These are phyloP conservation scores for Nematocida major DNA, from an alignment of 371 early-diverging fungal genomes.

Conservation along the genomic window DNA sequence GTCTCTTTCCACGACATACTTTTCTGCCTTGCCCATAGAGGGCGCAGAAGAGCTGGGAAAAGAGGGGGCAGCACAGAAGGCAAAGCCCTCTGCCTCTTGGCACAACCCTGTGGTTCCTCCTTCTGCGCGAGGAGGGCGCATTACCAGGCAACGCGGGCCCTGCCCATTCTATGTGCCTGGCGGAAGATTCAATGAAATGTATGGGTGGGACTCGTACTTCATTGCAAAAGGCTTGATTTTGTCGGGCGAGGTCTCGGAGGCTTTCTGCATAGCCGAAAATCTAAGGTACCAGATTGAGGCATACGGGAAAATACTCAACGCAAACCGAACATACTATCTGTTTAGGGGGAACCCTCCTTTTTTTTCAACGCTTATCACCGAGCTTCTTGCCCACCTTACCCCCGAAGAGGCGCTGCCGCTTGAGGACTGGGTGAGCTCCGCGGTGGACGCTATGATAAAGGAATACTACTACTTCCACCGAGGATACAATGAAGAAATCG, in stretches of 20 bases:
- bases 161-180: slow-evolving; percentile 73
- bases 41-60: too few relatives aligned
- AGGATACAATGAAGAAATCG: slow-evolving; percentile 30
- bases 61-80: background rate
- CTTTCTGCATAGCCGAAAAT: slow-evolving; percentile 70
- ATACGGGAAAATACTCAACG: slow-evolving; percentile 78
- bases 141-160: slow-evolving; percentile 2
- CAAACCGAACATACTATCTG: slow-evolving; percentile 74
- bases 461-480: slow-evolving; percentile 51
- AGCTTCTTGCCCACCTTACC: slow-evolving; percentile 31
- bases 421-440: slow-evolving; percentile 17
- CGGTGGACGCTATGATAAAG: slow-evolving; percentile 39
- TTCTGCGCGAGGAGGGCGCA: background rate
- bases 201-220: slow-evolving; percentile 83
- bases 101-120: slow-evolving; percentile 28
- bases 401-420: slow-evolving; percentile 31
- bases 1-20: slow-evolving; percentile 12
- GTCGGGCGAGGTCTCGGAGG: slow-evolving; percentile 67
- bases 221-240: slow-evolving; percentile 72
- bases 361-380: slow-evolving; percentile 43
- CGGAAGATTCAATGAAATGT: slow-evolving; percentile 77
- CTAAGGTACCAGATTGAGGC: slow-evolving; percentile 69
- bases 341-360: slow-evolving; percentile 77
- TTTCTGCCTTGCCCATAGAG: background rate
- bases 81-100: slow-evolving; percentile 11